A percentile compares a stretch with the other conserved stretches of the same genome.
Evolutionary conservation across 2,329 filamentous ascomycete species (phyloP).

Genomic region (Pseudocercospora musae): DNA sequence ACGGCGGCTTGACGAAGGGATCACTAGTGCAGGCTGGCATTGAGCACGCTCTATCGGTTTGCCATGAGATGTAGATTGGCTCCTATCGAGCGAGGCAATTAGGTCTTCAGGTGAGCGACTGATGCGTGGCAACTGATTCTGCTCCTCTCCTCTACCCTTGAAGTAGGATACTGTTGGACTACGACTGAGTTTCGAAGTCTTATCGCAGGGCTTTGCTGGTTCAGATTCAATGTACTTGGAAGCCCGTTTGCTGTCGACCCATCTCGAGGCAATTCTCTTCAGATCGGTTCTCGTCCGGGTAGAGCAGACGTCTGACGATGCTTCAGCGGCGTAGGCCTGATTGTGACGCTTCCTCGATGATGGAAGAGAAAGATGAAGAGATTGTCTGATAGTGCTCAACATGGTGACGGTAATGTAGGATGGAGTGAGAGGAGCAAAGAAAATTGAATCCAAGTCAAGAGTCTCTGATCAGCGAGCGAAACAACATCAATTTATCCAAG

Average conservation of each 20-base stretch:
- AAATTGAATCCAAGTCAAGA: not conserved
- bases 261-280: not conserved
- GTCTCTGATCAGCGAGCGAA: not conserved
- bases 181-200: not conserved
- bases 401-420: not conserved
- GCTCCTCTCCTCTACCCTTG: not conserved
- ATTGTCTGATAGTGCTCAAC: conserved; percentile 2
- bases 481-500: not conserved
- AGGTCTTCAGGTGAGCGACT: not conserved
- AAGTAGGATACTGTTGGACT: not conserved
- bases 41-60: not conserved
- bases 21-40: not conserved
- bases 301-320: not conserved
- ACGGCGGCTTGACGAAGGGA: not conserved
- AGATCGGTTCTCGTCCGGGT: not conserved
- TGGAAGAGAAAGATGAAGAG: not conserved
- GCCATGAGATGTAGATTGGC: not conserved
- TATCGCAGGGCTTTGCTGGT: not conserved
- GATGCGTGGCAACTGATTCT: not conserved
- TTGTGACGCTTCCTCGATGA: not conserved
- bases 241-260: not conserved
- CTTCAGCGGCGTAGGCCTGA: not conserved
- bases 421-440: not conserved
- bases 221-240: not conserved
- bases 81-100: not conserved